Percentiles rank a stretch among this genome's conserved stretches.
Evolutionary conservation across 306 rosid genomes (phyloP).

Genomic region (Ochetophila trinervis): DNA sequence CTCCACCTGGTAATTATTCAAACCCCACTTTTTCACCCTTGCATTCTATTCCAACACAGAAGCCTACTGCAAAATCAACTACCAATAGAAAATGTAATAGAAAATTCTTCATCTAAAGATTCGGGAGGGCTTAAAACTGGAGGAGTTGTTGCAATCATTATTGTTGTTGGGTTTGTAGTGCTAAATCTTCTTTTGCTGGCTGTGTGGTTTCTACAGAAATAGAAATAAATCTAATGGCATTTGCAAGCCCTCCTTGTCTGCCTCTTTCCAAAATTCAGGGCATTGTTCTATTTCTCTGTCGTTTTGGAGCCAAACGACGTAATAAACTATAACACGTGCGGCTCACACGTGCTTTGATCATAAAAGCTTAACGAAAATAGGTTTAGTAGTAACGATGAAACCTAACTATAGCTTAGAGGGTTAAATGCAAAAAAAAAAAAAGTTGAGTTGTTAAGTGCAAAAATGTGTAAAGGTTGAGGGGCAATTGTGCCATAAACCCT

Average conservation of each 20-base stretch:
- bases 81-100: slow-evolving; percentile 19
- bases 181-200: slow-evolving; percentile 65
- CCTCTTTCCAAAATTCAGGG: slow-evolving; percentile 94
- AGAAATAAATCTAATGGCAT: slow-evolving; percentile 39
- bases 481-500: too few relatives aligned
- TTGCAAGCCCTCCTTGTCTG: slow-evolving; percentile 58
- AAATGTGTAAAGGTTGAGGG: too few relatives aligned
- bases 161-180: slow-evolving; percentile 55
- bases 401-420: too few relatives aligned
- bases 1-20: slow-evolving; percentile 41
- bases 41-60: slow-evolving; percentile 47
- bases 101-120: slow-evolving; percentile 26
- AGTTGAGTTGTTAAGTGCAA: too few relatives aligned
- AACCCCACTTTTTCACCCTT: slow-evolving; percentile 19
- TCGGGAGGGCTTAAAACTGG: slow-evolving; percentile 45
- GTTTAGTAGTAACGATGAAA: too few relatives aligned
- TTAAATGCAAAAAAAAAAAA: too few relatives aligned
- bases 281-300: too few relatives aligned
- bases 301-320: too few relatives aligned
- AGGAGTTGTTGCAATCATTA: slow-evolving; percentile 56
- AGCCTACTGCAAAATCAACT: slow-evolving; percentile 56
- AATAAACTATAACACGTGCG: too few relatives aligned
- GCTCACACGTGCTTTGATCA: too few relatives aligned
- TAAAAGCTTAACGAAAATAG: too few relatives aligned
- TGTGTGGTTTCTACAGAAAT: slow-evolving; percentile 56